Conservation (phyloP, 768 basidiomycete genomes). For the Tricholoma hemisulphureum region DNA sequence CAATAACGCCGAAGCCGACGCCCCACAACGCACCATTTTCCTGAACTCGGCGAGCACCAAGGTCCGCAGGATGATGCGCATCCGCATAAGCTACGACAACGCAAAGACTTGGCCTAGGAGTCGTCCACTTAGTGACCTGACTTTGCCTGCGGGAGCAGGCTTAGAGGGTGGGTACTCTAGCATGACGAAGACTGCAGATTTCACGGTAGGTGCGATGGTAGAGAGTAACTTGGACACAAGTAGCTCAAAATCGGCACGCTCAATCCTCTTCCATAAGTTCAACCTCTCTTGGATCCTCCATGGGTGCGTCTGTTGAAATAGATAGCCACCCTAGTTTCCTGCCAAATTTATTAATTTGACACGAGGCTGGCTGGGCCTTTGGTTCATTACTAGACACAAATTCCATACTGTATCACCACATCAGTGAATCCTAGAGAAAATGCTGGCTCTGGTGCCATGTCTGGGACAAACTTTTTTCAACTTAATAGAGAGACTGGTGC, state of each 20-base stretch:
- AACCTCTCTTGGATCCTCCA: background rate
- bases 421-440: too few relatives aligned
- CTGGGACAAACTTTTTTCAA: too few relatives aligned
- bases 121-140: background rate
- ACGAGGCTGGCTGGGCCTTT: too few relatives aligned
- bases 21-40: background rate
- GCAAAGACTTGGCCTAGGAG: background rate
- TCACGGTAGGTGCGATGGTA: background rate
- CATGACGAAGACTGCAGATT: background rate
- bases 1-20: background rate
- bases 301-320: background rate
- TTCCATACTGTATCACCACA: too few relatives aligned
- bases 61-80: background rate
- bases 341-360: too few relatives aligned
- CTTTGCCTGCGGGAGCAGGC: background rate
- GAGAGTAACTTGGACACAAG: background rate
- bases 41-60: background rate
- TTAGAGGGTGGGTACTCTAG: slow-evolving; percentile 1
- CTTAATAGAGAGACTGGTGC: too few relatives aligned
- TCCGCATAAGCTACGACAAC: slow-evolving; percentile 3
- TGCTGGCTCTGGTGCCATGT: too few relatives aligned
- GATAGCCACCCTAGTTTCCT: too few relatives aligned
- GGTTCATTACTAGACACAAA: too few relatives aligned
- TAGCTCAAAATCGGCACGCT: background rate
- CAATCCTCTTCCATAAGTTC: background rate